Percentiles rank a stretch among this genome's conserved stretches.
These are phyloP conservation scores for Starmera pachycereana DNA, from an alignment of 805 yeast species.

Conservation along the genomic window DNA sequence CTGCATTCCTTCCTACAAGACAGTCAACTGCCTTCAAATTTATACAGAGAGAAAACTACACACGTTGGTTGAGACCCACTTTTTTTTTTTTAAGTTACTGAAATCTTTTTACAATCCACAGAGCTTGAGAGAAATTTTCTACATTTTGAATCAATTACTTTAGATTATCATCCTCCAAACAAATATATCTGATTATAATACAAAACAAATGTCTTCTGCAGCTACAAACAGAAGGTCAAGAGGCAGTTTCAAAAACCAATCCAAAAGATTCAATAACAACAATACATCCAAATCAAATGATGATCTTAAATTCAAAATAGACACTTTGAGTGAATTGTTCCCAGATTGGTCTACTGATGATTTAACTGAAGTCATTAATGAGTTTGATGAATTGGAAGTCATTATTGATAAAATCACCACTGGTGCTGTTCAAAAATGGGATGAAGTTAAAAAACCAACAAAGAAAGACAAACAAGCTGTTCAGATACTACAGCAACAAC, in stretches of 20 bases:
- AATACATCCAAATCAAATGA: slow-evolving; percentile 17
- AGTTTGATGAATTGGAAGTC: slow-evolving; percentile 65
- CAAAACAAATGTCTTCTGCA: slow-evolving; percentile 8
- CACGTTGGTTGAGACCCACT: too few relatives aligned
- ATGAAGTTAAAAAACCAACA: slow-evolving; percentile 64
- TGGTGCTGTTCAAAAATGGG: slow-evolving; percentile 90
- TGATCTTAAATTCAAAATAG: slow-evolving; percentile 29
- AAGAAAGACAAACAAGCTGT: slow-evolving; percentile 43
- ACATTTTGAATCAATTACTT: too few relatives aligned
- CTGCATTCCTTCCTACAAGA: too few relatives aligned
- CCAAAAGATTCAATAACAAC: slow-evolving; percentile 30
- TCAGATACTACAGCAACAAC: slow-evolving; percentile 10
- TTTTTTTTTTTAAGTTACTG: too few relatives aligned
- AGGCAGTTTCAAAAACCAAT: slow-evolving; percentile 32
- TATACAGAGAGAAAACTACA: too few relatives aligned
- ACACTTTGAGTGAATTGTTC: slow-evolving; percentile 70
- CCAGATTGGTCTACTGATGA: slow-evolving; percentile 93
- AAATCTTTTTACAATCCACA: too few relatives aligned
- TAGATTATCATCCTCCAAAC: too few relatives aligned
- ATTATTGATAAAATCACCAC: slow-evolving; percentile 84
- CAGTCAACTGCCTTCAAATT: too few relatives aligned
- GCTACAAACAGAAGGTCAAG: slow-evolving; percentile 17
- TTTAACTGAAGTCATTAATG: slow-evolving; percentile 62
- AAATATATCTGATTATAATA: not conserved
- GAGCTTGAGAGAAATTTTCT: too few relatives aligned